Base-by-base conservation (phyloP, 768 basidiomycete genomes). In the Lactarius deliciosus region DNA sequence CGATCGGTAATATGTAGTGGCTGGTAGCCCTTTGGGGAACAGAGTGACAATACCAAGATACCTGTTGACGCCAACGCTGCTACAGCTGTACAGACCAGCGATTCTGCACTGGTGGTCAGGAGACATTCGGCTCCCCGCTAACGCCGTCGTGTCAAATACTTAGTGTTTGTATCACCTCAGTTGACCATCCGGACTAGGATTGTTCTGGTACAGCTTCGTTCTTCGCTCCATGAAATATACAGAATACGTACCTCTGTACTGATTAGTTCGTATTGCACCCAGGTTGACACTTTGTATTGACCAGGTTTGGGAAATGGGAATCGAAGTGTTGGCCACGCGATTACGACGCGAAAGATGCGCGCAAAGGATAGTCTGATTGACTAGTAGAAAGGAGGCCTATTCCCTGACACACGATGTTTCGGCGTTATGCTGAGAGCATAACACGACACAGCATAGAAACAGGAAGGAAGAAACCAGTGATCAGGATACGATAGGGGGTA, bases 321-420 rank as follows among this genome's bases (percentile, higher is more conserved):
- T 30, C 25, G 56, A 32, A 6, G 20, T 22, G 38, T 54, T 47
- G 47, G 58, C 0, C 20, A 53, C 54, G 36, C 45, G 20, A 59
- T 40, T 22, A 41, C 50, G 50, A 50, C 54, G 38, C 20, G 34
- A 40, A 40, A 5, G 16, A 54, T 45, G n/a, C 28, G 18, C 16
- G 22, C 50, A 53, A 56, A 50, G n/a, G 40, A 36, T 38, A 47
- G 28, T 20, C 28, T n/a, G 36, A 40, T 30, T 8, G 3, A 38
- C 32, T 13, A 40, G 16, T n/a, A 9, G 34, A 58, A 25, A 22
- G 22, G 5, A n/a, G 32, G 57, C 20, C 2, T 4, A 28, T 10
- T 22, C 58, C 60, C 47, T 65, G 61, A 57, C 18, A 5, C 60
- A 41, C 40, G 10, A 61, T 65, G 41, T 55, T 45, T 64, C 9